Base-by-base conservation (phyloP, 305 asterid species). In the Solanum aculeatissimum region DNA sequence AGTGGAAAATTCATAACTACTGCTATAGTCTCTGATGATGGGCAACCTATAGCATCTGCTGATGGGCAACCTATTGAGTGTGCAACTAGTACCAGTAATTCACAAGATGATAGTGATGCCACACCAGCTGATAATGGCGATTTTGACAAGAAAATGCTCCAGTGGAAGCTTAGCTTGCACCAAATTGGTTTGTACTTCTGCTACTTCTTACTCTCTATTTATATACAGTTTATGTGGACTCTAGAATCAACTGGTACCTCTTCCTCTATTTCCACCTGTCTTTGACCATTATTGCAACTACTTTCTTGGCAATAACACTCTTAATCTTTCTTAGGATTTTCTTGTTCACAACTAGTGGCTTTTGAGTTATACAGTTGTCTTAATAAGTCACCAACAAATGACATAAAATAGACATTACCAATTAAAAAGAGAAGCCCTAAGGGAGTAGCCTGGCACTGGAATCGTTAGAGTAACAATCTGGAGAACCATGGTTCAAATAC, bases 1-100 rank as follows among this genome's bases (percentile, higher is more conserved):
- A 95, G 97, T 88, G 98, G 97, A 88, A 95, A 94, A 86, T 75
- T 94, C 69, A 86, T 95, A 85, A 91, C 98, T 65, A 86, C 91
- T 43, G 91, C 96, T 86, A 86, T 93, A 90, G 86, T 93, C 83
- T 84, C 88, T 82, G 95, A 92, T 8, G 74, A 66, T 32, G 74
- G 74, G 23, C 92, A 88, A 71, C 96, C 94, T 84, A 60, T 89
- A 62, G 85, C 63, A 62, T 58, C 60, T 35, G 81, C 45, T 23
- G 42, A 91, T 88, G 96, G 92, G 75, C 92, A 88, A 79, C 94
- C 93, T 84, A 60, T 88, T 43, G 89, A 89, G 85, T 91, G 87
- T 86, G 89, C 88, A 84, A 84, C 87, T 23, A 74, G 42, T 40
- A 32, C 58, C 83, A 65, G 84, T 71, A 65, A 80, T 71, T 81